Conservation (phyloP, 2,329 filamentous ascomycete species). For the Calonectria hongkongensis region DNA sequence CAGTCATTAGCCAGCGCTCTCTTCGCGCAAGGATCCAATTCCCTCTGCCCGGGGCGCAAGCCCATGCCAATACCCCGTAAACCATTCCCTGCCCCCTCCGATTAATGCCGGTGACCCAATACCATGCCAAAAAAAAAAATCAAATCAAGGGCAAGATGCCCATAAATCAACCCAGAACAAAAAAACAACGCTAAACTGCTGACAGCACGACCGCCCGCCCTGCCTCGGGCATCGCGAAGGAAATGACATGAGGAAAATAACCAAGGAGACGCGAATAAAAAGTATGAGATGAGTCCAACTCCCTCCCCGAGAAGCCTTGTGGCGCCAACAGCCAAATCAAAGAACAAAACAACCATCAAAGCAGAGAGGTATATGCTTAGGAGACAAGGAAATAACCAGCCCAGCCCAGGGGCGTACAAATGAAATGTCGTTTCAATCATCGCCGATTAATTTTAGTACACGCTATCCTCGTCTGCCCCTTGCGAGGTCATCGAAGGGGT, state of each 20-base stretch:
- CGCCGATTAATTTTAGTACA: slow-evolving; percentile 75
- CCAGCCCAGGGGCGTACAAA: slow-evolving; percentile 58
- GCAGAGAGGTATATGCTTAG: slow-evolving; percentile 59
- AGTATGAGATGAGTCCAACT: slow-evolving; percentile 52
- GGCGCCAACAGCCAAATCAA: slow-evolving; percentile 48
- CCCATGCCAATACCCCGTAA: slow-evolving; percentile 55
- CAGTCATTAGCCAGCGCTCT: slow-evolving; percentile 67
- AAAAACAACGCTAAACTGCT: slow-evolving; percentile 44
- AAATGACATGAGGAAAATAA: slow-evolving; percentile 53
- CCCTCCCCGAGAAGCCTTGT: slow-evolving; percentile 53
- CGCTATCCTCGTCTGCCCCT: slow-evolving; percentile 82
- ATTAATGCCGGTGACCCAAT: slow-evolving; percentile 55
- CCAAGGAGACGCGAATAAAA: slow-evolving; percentile 52
- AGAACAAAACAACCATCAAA: slow-evolving; percentile 56
- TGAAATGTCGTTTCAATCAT: slow-evolving; percentile 72
- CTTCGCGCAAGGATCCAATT: slow-evolving; percentile 57
- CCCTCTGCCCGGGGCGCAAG: slow-evolving; percentile 53
- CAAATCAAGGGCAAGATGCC: slow-evolving; percentile 39
- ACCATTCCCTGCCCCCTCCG: slow-evolving; percentile 53
- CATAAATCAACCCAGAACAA: slow-evolving; percentile 38
- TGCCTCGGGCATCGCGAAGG: slow-evolving; percentile 61
- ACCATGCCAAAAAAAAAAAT: slow-evolving; percentile 50
- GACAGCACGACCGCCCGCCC: slow-evolving; percentile 59
- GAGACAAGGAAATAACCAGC: slow-evolving; percentile 53
- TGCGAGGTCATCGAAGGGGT: slow-evolving; percentile 84